These are phyloP conservation scores for Camellia granthamiana DNA, from an alignment of 148 eudicot genomes.

Conservation along the genomic window DNA sequence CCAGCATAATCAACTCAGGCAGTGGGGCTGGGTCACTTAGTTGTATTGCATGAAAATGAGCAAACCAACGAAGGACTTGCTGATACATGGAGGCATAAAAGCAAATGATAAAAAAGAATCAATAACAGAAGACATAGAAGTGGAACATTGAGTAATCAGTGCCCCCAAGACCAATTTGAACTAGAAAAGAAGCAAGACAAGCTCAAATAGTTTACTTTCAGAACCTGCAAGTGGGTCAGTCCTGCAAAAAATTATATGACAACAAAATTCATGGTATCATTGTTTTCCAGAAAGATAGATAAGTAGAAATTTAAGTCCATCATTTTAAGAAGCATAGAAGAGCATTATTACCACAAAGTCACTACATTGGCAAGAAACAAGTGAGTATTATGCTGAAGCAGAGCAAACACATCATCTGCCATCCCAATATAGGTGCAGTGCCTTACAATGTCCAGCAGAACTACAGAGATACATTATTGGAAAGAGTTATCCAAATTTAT, in stretches of 20 bases:
- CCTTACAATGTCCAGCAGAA: slow-evolving; percentile 72
- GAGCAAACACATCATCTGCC: slow-evolving; percentile 90
- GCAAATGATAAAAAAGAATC: slow-evolving; percentile 15
- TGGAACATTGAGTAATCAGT: slow-evolving; percentile 2
- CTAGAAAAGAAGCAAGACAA: slow-evolving; percentile 1
- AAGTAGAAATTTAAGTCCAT: background rate
- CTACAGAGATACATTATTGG: slow-evolving; percentile 33
- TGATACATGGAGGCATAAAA: slow-evolving; percentile 25
- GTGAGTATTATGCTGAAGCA: slow-evolving; percentile 83
- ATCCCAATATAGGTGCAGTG: slow-evolving; percentile 91
- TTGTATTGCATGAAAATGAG: slow-evolving; percentile 93
- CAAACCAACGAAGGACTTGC: slow-evolving; percentile 95
- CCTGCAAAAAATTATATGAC: background rate
- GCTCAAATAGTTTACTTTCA: slow-evolving; percentile 10
- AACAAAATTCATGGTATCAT: background rate
- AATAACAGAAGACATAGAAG: slow-evolving; percentile 9
- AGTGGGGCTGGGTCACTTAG: slow-evolving; percentile 86
- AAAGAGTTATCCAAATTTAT: background rate
- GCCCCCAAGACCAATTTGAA: slow-evolving; percentile 11
- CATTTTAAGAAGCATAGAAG: background rate
- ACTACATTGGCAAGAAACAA: slow-evolving; percentile 93
- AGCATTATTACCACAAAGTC: slow-evolving; percentile 63
- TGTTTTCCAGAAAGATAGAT: background rate
- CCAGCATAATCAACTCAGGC: slow-evolving; percentile 60
- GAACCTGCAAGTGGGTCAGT: background rate